Evolutionary conservation across 2,329 filamentous ascomycete genomes (phyloP).

Genomic region (Xylaria sp.): DNA sequence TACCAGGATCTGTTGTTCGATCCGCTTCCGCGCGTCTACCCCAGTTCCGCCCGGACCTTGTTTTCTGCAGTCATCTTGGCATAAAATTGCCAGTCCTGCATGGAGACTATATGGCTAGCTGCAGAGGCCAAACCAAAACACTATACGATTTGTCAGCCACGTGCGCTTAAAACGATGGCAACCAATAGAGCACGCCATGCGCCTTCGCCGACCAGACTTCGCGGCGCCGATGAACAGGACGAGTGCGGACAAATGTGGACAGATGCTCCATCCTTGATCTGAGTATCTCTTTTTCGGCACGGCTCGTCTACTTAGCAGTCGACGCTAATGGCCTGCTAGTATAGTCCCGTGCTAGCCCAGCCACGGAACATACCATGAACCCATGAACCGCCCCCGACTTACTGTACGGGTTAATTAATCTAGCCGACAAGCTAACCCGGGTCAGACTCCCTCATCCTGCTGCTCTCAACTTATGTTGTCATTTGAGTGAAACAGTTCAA

Average conservation of each 20-base stretch:
- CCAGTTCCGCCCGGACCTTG: neutral
- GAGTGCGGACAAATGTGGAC: neutral
- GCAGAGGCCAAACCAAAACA: neutral
- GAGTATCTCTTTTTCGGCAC: neutral
- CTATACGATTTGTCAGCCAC: neutral
- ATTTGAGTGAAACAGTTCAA: neutral
- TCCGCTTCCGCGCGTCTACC: neutral
- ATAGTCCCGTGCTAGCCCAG: neutral
- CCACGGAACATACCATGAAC: neutral
- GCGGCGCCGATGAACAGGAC: neutral
- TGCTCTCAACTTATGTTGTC: neutral
- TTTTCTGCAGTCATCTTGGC: constrained; percentile 1
- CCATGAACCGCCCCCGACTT: neutral
- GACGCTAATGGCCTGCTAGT: neutral
- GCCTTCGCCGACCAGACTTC: neutral
- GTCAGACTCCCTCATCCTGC: neutral
- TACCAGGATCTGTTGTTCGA: neutral
- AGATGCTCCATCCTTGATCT: neutral
- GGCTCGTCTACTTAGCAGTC: neutral
- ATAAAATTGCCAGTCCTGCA: neutral
- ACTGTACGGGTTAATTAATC: neutral
- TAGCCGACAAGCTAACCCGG: neutral
- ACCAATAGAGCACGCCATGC: neutral
- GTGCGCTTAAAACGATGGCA: neutral
- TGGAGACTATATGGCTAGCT: too few species aligned